phyloP scores from a whole-genome alignment of 2,329 filamentous ascomycete species.

The Colletotrichum sp. region DNA sequence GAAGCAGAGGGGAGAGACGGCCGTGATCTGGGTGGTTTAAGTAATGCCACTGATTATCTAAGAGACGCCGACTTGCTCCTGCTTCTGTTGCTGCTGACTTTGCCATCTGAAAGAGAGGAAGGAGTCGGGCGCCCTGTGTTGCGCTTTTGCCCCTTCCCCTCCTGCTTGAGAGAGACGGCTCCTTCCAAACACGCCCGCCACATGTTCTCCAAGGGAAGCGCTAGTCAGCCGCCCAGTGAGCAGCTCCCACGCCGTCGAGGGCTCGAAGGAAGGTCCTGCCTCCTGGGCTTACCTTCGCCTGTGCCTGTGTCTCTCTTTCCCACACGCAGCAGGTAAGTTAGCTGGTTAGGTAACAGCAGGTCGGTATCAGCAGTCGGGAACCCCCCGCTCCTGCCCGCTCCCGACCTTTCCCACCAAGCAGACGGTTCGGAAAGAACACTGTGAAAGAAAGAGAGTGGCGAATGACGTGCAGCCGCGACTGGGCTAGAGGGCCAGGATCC shows the following conservation, averaged over 20 bases:
- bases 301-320: neutral
- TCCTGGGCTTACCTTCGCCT: neutral
- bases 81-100: neutral
- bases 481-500: neutral
- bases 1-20: neutral
- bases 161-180: neutral
- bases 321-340: neutral
- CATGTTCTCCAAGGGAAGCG: neutral
- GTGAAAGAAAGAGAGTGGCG: neutral
- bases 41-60: conserved; percentile 12
- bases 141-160: neutral
- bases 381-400: neutral
- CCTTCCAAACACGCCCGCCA: neutral
- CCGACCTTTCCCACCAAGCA: neutral
- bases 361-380: neutral
- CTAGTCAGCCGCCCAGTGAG: neutral
- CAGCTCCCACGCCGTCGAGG: neutral
- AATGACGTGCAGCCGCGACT: neutral
- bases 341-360: neutral
- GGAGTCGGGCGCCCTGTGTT: neutral
- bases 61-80: neutral
- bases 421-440: neutral
- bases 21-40: neutral
- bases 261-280: neutral
- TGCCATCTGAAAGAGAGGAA: neutral